Conservation (phyloP, 371 early-diverging fungal species). For the Chytridium lagenaria region DNA sequence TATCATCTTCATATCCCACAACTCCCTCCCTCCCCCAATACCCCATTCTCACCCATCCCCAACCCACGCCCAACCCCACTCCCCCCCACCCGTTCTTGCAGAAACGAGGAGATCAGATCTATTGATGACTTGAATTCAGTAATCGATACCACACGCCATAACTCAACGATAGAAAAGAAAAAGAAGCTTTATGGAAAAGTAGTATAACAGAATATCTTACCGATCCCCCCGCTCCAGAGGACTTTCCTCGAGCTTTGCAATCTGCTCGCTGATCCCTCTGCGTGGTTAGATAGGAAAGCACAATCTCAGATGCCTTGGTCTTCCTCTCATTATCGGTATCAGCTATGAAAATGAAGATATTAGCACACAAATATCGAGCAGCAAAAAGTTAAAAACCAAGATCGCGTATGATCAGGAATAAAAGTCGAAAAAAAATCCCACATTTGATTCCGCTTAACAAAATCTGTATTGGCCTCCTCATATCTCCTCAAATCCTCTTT, state of each 20-base stretch:
- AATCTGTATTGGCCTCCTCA: slow-evolving; percentile 66
- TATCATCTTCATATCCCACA: too few species aligned
- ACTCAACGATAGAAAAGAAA: not conserved
- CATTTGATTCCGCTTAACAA: slow-evolving; percentile 69
- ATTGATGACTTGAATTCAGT: slow-evolving; percentile 1
- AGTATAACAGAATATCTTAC: slow-evolving; percentile 12
- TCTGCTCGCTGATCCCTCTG: slow-evolving; percentile 47
- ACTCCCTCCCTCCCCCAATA: too few species aligned
- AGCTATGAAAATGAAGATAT: slow-evolving; percentile 40
- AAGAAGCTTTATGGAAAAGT: not conserved
- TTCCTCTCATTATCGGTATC: slow-evolving; percentile 64
- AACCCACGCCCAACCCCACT: not conserved
- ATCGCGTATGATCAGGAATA: not conserved
- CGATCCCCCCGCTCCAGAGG: slow-evolving; percentile 14
- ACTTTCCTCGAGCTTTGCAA: slow-evolving; percentile 17
- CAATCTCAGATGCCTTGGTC: slow-evolving; percentile 56
- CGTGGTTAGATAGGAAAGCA: slow-evolving; percentile 58
- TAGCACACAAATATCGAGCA: too few species aligned
- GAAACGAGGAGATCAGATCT: slow-evolving; percentile 4
- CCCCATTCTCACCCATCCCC: not conserved
- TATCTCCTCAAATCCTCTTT: slow-evolving; percentile 57
- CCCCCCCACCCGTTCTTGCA: not conserved
- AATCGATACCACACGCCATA: not conserved
- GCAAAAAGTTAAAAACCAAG: not conserved
- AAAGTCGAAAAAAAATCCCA: slow-evolving; percentile 30